These are phyloP conservation scores for Pythium oligandrum DNA, from an alignment of 352 stramenopile genomes.

Conservation along the genomic window DNA sequence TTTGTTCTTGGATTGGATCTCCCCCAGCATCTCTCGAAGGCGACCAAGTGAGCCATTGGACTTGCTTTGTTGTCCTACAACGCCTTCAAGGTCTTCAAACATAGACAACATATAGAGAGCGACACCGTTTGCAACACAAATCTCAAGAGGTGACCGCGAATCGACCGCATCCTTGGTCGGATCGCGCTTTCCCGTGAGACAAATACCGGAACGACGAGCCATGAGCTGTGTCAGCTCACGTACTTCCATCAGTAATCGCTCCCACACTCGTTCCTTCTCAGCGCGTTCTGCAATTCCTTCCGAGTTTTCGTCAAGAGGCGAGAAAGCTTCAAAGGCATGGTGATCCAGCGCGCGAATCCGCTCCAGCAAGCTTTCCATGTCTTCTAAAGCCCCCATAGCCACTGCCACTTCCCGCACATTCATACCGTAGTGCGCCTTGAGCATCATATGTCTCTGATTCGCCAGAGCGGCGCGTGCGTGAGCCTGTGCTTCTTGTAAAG, in stretches of 20 bases:
- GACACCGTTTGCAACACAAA: slow-evolving; percentile 9
- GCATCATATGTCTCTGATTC: slow-evolving; percentile 36
- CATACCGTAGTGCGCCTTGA: slow-evolving; percentile 61
- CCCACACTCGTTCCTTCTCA: slow-evolving; percentile 5
- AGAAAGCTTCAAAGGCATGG: background rate
- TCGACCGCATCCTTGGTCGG: slow-evolving; percentile 38
- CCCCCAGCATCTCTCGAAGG: too few species aligned
- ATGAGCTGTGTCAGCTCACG: slow-evolving; percentile 41
- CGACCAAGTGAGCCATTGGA: too few species aligned
- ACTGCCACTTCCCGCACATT: slow-evolving; percentile 46
- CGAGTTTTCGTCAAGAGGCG: background rate
- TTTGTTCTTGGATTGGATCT: too few species aligned
- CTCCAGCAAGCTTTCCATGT: slow-evolving; percentile 45
- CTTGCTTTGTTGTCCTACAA: too few species aligned
- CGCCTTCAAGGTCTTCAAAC: slow-evolving; percentile 26
- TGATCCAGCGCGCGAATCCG: slow-evolving; percentile 32
- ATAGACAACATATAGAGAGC: slow-evolving; percentile 13
- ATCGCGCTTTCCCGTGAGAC: slow-evolving; percentile 57
- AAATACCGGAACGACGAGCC: slow-evolving; percentile 59
- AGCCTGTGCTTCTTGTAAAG: slow-evolving; percentile 41
- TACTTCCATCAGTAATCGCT: slow-evolving; percentile 18
- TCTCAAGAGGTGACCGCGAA: slow-evolving; percentile 39
- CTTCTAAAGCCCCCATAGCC: slow-evolving; percentile 55
- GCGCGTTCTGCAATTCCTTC: background rate
- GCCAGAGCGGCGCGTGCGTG: slow-evolving; percentile 33